These are phyloP conservation scores for Podosphaera fusca DNA, from an alignment of 2,329 filamentous ascomycete genomes.

Conservation along the genomic window DNA sequence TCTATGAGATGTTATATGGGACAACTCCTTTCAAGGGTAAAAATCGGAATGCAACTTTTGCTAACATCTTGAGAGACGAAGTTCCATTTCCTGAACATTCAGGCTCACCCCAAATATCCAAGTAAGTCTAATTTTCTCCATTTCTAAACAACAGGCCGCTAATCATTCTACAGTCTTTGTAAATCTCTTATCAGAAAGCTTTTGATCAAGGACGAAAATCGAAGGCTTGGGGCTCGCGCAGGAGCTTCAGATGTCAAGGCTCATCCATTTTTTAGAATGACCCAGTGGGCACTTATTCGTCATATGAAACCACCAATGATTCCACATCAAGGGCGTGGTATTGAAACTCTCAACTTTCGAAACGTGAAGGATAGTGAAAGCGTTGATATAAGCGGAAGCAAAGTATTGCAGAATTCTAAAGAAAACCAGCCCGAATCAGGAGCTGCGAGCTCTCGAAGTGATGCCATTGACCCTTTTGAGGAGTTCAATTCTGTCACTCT, in stretches of 20 bases:
- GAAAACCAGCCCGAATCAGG: conserved; percentile 75
- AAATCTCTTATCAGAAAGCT: conserved; percentile 93
- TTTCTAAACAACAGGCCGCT: neutral
- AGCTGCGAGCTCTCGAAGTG: conserved; percentile 61
- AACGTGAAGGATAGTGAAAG: conserved; percentile 95
- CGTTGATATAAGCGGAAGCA: conserved; percentile 51
- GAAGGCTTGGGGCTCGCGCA: conserved; percentile 75
- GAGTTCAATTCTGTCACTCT: conserved; percentile 97
- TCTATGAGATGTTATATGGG: conserved; percentile 97
- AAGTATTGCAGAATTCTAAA: conserved; percentile 30
- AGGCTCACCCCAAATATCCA: conserved; percentile 65
- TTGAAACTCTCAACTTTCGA: conserved; percentile 91
- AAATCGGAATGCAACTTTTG: conserved; percentile 94
- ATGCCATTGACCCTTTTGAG: conserved; percentile 75
- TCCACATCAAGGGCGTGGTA: conserved; percentile 67
- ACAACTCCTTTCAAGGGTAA: conserved; percentile 99
- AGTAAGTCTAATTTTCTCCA: conserved; percentile 33
- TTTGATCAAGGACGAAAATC: conserved; percentile 91
- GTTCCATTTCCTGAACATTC: conserved; percentile 86
- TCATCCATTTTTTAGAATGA: conserved; percentile 87
- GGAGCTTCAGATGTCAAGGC: conserved; percentile 92
- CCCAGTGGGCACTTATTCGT: conserved; percentile 87
- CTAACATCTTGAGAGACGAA: conserved; percentile 87
- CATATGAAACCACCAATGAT: conserved; percentile 98
- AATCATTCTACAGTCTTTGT: conserved; percentile 43